Base-by-base conservation (phyloP, 495 filamentous ascomycete species). In the Arthonia radiata region DNA sequence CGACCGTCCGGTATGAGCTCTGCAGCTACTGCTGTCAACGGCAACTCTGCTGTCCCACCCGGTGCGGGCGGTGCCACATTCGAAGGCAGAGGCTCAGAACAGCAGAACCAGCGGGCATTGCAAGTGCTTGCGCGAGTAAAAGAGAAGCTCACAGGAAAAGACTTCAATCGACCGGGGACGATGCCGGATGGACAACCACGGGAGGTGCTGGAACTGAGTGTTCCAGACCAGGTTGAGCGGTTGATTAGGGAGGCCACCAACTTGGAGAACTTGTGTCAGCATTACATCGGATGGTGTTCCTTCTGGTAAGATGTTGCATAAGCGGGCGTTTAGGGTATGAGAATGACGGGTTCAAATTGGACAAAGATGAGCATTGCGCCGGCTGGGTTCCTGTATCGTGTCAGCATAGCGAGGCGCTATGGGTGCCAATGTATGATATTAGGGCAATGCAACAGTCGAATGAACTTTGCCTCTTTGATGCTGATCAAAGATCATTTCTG, bases 251-350 rank as follows among this genome's bases (percentile, higher is more conserved):
- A 99, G 50, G 89, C 89, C 12, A 94, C 86, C 4, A 93, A 78
- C 38, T 56, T 93, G 24, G 89, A 94, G 57, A 94, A 94, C 50
- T 58, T 99, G 31, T 94, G 89, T 43, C 86, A 93, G 53, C 86
- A 94, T 53, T 99, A 93, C 48, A 93, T 94, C 32, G 86, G 83
- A 29, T 89, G 80, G 79, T 90, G 79, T 48, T 81, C 74, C 49
- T 89, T 83, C 59, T 83, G 78, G 76, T 89, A 48, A 10, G 24
- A 70, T 72, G 49, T 58, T 97, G 6, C 94, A 97, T 58, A 73
- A 80, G 53, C 81, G 92, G 57, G 89, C 86, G 8, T 90, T 80
- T 5, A 90, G 86, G 3, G 72, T 79, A 15, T n/a, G n/a, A n/a
- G n/a, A n/a, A n/a, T n/a, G n/a, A n/a, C n/a, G n/a, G n/a, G n/a